Base-by-base conservation (phyloP, 2,329 filamentous ascomycete species). In the Xylaria sp. region DNA sequence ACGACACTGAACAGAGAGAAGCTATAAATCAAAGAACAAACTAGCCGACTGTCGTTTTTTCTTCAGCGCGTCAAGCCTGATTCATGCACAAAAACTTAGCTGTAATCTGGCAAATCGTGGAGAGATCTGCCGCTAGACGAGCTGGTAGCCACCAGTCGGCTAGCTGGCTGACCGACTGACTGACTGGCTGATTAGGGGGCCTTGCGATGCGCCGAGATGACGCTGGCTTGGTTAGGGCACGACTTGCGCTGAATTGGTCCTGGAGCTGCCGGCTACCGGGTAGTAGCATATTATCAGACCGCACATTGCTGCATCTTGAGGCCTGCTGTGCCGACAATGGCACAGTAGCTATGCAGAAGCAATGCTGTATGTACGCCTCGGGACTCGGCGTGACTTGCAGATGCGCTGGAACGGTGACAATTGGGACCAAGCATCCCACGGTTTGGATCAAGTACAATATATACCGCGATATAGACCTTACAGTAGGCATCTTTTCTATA, bases 81-180 rank as follows among this genome's bases (percentile, higher is more conserved):
- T 52, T 56, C 35, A 54, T 38, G 43, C 19, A 31, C 17, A 10
- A 33, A 13, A 46, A 25, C 41, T 19, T 19, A 13, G 41, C 49
- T 7, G 33, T 44, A 33, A 57, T 48, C 40, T 5, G 35, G 44
- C 31, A 52, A 48, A 61, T 58, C 62, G 58, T 64, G 58, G 62
- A 37, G 62, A 55, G 59, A 62, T 62, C 62, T 60, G 47, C 47
- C 59, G 27, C 62, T 63, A 65, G 43, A 49, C 29, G 43, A 52
- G 49, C 51, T 35, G n/a, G 23, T 38, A 54, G 46, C 35, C 35
- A 13, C 35, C 46, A 37, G 52, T 35, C 33, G 13, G 11, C 46
- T 54, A 53, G 33, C 31, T 58, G 19, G 21, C 35, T 51, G 58
- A 40, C 31, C 33, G 41, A 51, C 44, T 41, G 41, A 51, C 49